Conservation (phyloP, 108 stramenopile species). For the Fragilaria crotonensis region DNA sequence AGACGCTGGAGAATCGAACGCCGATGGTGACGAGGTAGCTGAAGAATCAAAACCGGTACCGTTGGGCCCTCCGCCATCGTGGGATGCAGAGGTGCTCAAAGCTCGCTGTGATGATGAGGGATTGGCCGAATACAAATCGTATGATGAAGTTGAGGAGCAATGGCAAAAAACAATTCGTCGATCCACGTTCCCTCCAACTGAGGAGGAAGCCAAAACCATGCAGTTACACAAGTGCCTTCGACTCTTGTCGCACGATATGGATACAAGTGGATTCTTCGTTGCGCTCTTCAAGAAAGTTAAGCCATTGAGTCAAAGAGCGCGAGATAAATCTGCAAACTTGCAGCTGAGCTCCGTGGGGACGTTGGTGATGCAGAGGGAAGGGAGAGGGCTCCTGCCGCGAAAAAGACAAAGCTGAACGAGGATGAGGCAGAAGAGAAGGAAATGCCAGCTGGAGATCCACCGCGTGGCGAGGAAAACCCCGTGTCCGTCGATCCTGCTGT, state of each 20-base stretch:
- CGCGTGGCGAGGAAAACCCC: constrained; percentile 14
- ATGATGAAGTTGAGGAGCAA: constrained; percentile 61
- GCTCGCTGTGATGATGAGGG: constrained; percentile 48
- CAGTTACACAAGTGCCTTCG: constrained; percentile 89
- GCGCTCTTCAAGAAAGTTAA: constrained; percentile 81
- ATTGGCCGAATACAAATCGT: constrained; percentile 45
- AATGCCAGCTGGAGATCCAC: not conserved
- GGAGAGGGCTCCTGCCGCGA: constrained; percentile 6
- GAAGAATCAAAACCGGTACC: constrained; percentile 24
- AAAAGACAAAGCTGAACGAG: constrained; percentile 12
- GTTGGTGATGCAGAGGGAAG: constrained; percentile 8
- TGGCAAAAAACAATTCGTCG: constrained; percentile 44
- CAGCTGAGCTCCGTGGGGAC: not conserved
- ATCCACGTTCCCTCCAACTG: constrained; percentile 79
- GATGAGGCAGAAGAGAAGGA: constrained; percentile 5
- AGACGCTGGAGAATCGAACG: not conserved
- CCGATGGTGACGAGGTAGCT: constrained; percentile 7
- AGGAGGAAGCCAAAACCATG: constrained; percentile 63
- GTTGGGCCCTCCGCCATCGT: constrained; percentile 41
- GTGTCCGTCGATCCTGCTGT: not conserved
- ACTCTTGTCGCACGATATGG: constrained; percentile 93
- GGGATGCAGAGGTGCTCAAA: constrained; percentile 47
- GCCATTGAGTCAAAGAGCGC: constrained; percentile 40
- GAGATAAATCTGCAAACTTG: constrained; percentile 3
- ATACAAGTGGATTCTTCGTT: constrained; percentile 98